Conservation (phyloP, 202 grass and related monocot genomes). For the Eragrostis tef region DNA sequence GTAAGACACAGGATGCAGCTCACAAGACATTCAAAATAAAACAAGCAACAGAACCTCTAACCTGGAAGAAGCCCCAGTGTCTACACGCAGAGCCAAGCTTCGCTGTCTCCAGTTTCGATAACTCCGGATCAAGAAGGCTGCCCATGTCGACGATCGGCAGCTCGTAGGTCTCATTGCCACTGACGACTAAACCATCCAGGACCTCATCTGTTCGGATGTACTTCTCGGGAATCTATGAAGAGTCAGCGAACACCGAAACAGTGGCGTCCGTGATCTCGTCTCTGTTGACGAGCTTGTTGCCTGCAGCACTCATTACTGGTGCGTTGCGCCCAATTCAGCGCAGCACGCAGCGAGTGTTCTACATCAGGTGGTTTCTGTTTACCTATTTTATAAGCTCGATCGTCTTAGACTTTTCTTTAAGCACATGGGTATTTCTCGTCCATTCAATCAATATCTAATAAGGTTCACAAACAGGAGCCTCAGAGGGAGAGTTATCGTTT, state of each 20-base stretch:
- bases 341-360: too few relatives aligned
- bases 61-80: slow-evolving; percentile 68
- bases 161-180: background rate
- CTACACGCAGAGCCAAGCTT: slow-evolving; percentile 56
- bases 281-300: slow-evolving; percentile 2
- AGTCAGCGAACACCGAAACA: background rate
- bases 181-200: background rate
- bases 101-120: slow-evolving; percentile 31
- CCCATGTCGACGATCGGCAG: slow-evolving; percentile 48
- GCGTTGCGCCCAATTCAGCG: too few relatives aligned
- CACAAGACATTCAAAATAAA: background rate
- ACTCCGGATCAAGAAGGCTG: slow-evolving; percentile 38
- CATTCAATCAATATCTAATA: too few relatives aligned
- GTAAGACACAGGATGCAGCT: too few relatives aligned
- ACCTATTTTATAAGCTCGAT: too few relatives aligned
- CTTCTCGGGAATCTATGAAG: background rate
- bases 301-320: background rate
- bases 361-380: too few relatives aligned
- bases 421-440: too few relatives aligned
- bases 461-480: too few relatives aligned
- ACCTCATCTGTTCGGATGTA: slow-evolving; percentile 32
- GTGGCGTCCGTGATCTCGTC: slow-evolving; percentile 6
- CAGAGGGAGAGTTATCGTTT: too few relatives aligned
- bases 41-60: background rate
- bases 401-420: too few relatives aligned